Evolutionary conservation across 805 yeast genomes (phyloP), one percentile per base, ranked within the genome.

Genomic region (Saturnispora kantuleensis): DNA sequence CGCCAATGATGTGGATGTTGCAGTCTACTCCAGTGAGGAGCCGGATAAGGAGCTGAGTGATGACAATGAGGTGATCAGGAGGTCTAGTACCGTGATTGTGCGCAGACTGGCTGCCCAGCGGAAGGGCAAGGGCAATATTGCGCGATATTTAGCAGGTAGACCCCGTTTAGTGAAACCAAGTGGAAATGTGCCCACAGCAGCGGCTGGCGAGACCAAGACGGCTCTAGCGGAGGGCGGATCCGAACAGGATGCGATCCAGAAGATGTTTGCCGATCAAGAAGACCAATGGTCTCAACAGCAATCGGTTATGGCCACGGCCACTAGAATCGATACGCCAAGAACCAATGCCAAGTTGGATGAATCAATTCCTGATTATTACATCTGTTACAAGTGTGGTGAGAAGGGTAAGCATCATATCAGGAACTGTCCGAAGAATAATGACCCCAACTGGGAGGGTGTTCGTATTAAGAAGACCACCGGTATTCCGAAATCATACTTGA

Each of bases 211-310:
- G 26, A 41, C 45, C 15, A 49, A 50, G 38, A 47, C 28, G 5
- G 35, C 47, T 13, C 21, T 52, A 2, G 52, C 38, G 12, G 43
- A 52, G 6, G 58, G 54, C 4, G 46, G 32, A 10, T 48, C 79
- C 2, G 98, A 93, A 64, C 96, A 86, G 50, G 97, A 89, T 52
- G 74, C 83, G 65, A 86, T 93, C 57, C 79, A 81, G 46, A 77
- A 80, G 55, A 88, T 93, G 96, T 87, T 93, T 63, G 88, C 84
- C 32, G 88, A 84, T 44, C 97, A 94, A 63, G 85, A 84, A 47
- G 88, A 83, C 53, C 95, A 85, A 50, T 93, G 99, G 99, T 83
- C 83, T 45, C 86, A 84, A 55, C 86, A 96, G 1, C 98, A 93
- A 62, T 90, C 86, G 51, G 83, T 77, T 46, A 81, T 93, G 81